Evolutionary conservation across 1,139 yeast species (phyloP).

Genomic region (Scheffersomyces stambukii): DNA sequence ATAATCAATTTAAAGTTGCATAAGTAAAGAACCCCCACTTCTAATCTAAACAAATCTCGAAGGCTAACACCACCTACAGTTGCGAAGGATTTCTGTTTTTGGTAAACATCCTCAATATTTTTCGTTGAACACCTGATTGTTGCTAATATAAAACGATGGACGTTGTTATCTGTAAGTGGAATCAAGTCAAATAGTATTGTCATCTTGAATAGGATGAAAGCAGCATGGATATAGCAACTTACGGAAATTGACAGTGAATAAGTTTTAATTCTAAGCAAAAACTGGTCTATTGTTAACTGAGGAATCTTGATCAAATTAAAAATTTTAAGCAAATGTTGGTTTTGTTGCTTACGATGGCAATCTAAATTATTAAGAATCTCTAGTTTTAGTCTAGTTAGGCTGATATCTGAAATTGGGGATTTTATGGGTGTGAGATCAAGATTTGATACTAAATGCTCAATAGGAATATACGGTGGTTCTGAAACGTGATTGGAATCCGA

Average conservation of each 20-base stretch:
- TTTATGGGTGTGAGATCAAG: constrained; percentile 13
- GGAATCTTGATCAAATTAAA: constrained; percentile 38
- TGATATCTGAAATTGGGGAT: constrained; percentile 16
- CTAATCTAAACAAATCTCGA: constrained; percentile 36
- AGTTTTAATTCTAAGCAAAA: constrained; percentile 35
- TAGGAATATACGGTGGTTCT: constrained; percentile 21
- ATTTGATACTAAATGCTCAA: constrained; percentile 19
- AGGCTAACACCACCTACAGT: constrained; percentile 43
- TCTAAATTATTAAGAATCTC: constrained; percentile 21
- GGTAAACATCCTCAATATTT: constrained; percentile 41
- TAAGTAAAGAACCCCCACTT: constrained; percentile 39
- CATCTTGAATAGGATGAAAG: constrained; percentile 35
- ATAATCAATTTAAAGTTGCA: constrained; percentile 38
- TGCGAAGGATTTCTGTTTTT: constrained; percentile 40
- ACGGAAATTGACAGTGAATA: constrained; percentile 42
- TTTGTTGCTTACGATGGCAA: constrained; percentile 19
- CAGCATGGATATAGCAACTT: constrained; percentile 39
- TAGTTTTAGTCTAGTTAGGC: constrained; percentile 13
- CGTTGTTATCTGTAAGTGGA: constrained; percentile 30
- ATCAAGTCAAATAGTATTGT: constrained; percentile 30
- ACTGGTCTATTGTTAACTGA: constrained; percentile 31
- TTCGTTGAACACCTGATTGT: constrained; percentile 44
- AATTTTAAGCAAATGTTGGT: constrained; percentile 29
- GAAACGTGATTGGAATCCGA: no score
- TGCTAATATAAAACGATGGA: constrained; percentile 37